Conservation (phyloP, 371 early-diverging fungal genomes). For the Apophysomyces sp. region DNA sequence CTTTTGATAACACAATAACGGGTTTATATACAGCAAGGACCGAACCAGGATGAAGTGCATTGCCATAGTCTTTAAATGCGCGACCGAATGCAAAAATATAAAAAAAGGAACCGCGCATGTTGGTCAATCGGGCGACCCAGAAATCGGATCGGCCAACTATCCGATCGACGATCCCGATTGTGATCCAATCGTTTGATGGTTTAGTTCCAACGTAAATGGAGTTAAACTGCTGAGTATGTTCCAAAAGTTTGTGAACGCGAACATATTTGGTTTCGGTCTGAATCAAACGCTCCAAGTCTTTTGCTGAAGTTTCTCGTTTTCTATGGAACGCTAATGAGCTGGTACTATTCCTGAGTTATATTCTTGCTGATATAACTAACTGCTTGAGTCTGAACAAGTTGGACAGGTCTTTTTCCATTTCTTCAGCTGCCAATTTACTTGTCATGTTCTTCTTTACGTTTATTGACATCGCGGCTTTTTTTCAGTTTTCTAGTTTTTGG, state of each 20-base stretch:
- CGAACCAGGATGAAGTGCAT: conserved; percentile 21
- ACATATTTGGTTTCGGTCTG: conserved; percentile 1
- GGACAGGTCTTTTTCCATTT: neutral
- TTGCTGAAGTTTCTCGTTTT: neutral
- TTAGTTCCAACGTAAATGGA: conserved; percentile 31
- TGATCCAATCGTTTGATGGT: conserved; percentile 35
- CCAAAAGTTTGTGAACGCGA: conserved; percentile 9
- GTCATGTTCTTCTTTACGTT: neutral
- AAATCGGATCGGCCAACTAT: conserved; percentile 8
- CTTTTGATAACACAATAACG: conserved; percentile 23
- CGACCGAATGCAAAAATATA: conserved; percentile 33
- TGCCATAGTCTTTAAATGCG: conserved; percentile 16
- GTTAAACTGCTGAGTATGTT: conserved; percentile 6
- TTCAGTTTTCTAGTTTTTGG: too few species aligned
- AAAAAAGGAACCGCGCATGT: conserved; percentile 26
- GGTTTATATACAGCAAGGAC: conserved; percentile 31
- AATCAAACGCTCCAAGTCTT: neutral
- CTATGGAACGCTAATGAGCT: neutral
- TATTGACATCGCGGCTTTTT: neutral
- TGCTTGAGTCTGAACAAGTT: neutral
- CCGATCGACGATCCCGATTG: conserved; percentile 36
- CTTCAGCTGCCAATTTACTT: neutral
- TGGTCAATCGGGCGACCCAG: conserved; percentile 25
- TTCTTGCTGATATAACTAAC: neutral
- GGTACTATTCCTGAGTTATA: neutral